A percentile compares a stretch with the other conserved stretches of the same genome.
These are phyloP conservation scores for Aphelidium insulamus DNA, from an alignment of 371 early-diverging fungal species.

Conservation along the genomic window DNA sequence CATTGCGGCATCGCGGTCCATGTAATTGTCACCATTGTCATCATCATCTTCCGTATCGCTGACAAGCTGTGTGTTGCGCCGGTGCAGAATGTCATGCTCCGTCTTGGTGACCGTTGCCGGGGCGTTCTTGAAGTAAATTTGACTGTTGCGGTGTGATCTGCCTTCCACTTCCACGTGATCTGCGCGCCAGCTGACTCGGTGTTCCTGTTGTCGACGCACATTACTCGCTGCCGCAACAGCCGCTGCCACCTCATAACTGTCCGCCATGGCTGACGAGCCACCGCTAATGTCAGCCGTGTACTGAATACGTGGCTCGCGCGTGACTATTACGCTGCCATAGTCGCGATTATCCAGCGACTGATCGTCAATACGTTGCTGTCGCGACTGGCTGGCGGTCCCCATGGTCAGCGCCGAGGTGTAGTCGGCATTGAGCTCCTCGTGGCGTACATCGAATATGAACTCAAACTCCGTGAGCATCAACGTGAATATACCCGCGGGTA, in stretches of 20 bases:
- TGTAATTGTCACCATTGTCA: no score
- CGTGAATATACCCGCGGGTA: constrained; percentile 70
- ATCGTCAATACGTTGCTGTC: no score
- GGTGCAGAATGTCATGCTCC: background rate
- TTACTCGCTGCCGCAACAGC: background rate
- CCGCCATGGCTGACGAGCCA: background rate
- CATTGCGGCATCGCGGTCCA: no score
- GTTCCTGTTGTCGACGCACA: background rate
- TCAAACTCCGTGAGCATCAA: constrained; percentile 71
- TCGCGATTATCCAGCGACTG: background rate
- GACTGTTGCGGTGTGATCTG: background rate
- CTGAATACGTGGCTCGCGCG: background rate
- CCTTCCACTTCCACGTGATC: background rate
- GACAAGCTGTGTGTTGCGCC: no score
- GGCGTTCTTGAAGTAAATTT: background rate
- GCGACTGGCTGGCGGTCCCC: background rate
- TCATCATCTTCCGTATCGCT: no score
- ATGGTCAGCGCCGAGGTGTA: constrained; percentile 2
- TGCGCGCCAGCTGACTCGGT: no score
- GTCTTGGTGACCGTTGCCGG: background rate
- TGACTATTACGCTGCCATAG: background rate
- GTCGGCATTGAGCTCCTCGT: constrained; percentile 17
- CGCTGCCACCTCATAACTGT: background rate
- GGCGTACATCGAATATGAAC: constrained; percentile 56
- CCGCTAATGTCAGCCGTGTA: background rate